phyloP scores from a whole-genome alignment of 768 basidiomycete genomes.

The Tulasnella sp. region DNA sequence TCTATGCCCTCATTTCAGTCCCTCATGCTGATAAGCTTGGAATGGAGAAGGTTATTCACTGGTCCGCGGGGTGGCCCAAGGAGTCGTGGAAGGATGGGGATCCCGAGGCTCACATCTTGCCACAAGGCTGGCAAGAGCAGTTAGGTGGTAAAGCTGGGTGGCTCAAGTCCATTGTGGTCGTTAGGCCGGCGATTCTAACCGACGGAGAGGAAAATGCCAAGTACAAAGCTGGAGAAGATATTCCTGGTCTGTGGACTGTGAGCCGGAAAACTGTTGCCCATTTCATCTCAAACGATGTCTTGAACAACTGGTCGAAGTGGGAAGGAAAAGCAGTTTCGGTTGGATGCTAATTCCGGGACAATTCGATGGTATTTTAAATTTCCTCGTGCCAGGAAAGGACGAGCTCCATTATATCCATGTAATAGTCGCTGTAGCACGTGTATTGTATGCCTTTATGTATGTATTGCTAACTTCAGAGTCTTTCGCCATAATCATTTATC shows the following conservation, averaged over 20 bases:
- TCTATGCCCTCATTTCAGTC: constrained; percentile 41
- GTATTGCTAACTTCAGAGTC: no score
- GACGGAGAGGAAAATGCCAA: not conserved
- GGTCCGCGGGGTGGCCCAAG: not conserved
- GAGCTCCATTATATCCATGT: no score
- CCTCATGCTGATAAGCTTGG: constrained; percentile 59
- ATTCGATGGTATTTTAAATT: no score
- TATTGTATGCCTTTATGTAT: no score
- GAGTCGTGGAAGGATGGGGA: not conserved
- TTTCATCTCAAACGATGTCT: no score
- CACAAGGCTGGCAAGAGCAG: not conserved
- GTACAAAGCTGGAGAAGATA: not conserved
- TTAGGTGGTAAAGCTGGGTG: not conserved
- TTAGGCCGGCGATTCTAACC: not conserved
- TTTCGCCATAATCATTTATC: no score
- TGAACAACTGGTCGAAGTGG: no score
- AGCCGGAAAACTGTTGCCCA: not conserved
- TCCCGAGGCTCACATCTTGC: not conserved
- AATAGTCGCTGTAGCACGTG: no score
- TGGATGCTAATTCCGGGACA: no score
- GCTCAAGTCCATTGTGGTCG: not conserved
- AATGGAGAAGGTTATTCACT: constrained; percentile 37
- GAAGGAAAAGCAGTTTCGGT: no score
- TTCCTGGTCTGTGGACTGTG: not conserved
- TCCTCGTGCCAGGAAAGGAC: no score